Conservation (phyloP, 805 yeast species). For the Zygotorulaspora danielsina region DNA sequence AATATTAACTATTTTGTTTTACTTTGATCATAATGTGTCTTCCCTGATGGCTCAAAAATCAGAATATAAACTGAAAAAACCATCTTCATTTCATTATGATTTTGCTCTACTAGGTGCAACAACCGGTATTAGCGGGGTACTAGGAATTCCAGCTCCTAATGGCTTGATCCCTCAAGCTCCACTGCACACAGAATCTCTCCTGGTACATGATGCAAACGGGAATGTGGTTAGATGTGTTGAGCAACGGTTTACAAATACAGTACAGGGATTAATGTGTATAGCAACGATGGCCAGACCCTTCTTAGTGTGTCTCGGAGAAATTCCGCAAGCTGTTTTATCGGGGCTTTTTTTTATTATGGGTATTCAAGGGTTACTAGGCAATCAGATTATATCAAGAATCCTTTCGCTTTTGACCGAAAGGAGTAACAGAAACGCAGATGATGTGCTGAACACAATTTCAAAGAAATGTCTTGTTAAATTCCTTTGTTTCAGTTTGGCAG, state of each 20-base stretch:
- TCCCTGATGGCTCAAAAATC: slow-evolving; percentile 87
- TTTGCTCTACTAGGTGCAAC: slow-evolving; percentile 77
- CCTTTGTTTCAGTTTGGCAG: slow-evolving; percentile 54
- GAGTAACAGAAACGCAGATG: slow-evolving; percentile 34
- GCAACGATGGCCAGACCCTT: slow-evolving; percentile 90
- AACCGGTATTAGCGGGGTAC: slow-evolving; percentile 79
- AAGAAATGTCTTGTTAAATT: slow-evolving; percentile 46
- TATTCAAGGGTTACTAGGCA: slow-evolving; percentile 64
- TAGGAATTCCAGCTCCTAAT: slow-evolving; percentile 94
- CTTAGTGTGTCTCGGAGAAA: slow-evolving; percentile 68
- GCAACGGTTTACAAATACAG: slow-evolving; percentile 78
- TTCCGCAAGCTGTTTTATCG: slow-evolving; percentile 90
- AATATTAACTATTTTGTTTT: slow-evolving; percentile 75
- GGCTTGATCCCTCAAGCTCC: slow-evolving; percentile 98
- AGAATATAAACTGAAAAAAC: slow-evolving; percentile 76
- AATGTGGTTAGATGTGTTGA: slow-evolving; percentile 65
- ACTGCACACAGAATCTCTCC: slow-evolving; percentile 74
- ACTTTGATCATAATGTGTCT: slow-evolving; percentile 93
- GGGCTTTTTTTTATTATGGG: slow-evolving; percentile 96
- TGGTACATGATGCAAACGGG: slow-evolving; percentile 39
- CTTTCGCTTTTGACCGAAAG: slow-evolving; percentile 60
- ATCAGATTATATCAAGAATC: slow-evolving; percentile 59
- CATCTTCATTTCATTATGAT: slow-evolving; percentile 91
- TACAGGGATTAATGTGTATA: slow-evolving; percentile 77
- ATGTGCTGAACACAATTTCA: slow-evolving; percentile 35